A percentile compares a stretch with the other conserved stretches of the same genome.
Conservation (phyloP, 2,329 filamentous ascomycete genomes). For the Dactylellina sp. region DNA sequence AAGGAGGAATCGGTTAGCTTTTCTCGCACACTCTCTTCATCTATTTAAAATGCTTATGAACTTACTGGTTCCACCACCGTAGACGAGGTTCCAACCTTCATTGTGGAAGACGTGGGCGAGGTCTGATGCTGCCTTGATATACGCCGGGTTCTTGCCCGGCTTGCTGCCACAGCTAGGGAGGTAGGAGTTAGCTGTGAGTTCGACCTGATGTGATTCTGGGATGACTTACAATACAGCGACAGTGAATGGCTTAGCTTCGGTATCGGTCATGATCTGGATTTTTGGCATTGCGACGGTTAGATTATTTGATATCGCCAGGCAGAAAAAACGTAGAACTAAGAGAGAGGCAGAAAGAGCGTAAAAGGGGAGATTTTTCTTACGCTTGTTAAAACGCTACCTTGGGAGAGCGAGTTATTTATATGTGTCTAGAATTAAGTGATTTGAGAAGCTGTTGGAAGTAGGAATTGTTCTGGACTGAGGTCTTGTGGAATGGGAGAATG, state of each 20-base stretch:
- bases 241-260: conserved; percentile 68
- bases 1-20: conserved; percentile 3
- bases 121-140: conserved; percentile 80
- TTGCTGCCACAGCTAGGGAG: conserved; percentile 79
- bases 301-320: background rate
- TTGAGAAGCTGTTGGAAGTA: background rate
- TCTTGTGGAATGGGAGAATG: conserved; percentile 61
- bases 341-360: background rate
- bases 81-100: conserved; percentile 84
- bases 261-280: conserved; percentile 54
- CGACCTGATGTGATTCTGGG: background rate
- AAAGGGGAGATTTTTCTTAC: background rate
- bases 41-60: background rate
- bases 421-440: background rate
- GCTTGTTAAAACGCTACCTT: background rate
- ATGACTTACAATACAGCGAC: conserved; percentile 84
- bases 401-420: background rate
- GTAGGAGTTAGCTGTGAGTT: conserved; percentile 46
- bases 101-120: conserved; percentile 80
- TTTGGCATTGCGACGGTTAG: conserved; percentile 35
- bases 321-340: background rate
- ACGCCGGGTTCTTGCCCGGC: conserved; percentile 76
- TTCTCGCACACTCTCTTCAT: no score
- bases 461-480: conserved; percentile 62
- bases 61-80: conserved; percentile 82